A percentile compares a stretch with the other conserved stretches of the same genome.
These are phyloP conservation scores for Macrophomina phaseolina DNA, from an alignment of 2,329 filamentous ascomycete species.

Conservation along the genomic window DNA sequence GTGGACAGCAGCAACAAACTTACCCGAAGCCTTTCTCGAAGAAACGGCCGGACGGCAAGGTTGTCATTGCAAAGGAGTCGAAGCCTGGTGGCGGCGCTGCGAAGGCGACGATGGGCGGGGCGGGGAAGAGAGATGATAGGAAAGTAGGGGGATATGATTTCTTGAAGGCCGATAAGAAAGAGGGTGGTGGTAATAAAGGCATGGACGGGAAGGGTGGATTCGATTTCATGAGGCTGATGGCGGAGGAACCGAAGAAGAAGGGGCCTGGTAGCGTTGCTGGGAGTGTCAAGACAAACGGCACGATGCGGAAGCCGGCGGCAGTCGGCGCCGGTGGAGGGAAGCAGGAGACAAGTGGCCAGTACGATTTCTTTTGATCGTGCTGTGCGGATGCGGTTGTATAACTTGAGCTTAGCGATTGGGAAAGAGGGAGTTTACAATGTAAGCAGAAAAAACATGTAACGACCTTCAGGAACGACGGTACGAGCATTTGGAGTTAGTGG, in stretches of 20 bases:
- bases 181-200: neutral
- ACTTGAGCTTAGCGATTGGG: too few species aligned
- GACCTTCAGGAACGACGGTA: too few species aligned
- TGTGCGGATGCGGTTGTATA: too few species aligned
- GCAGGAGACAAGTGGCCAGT: constrained; percentile 7
- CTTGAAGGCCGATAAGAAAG: neutral
- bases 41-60: constrained; percentile 17
- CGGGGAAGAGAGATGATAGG: neutral
- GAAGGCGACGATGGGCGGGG: neutral
- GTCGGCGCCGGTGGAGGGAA: neutral
- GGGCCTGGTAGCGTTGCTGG: constrained; percentile 19
- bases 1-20: neutral
- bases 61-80: constrained; percentile 9
- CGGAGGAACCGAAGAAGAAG: constrained; percentile 20
- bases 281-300: constrained; percentile 14
- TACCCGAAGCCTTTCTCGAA: constrained; percentile 16
- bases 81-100: constrained; percentile 4
- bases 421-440: too few species aligned
- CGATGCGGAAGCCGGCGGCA: neutral
- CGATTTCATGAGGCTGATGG: constrained; percentile 23
- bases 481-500: too few species aligned
- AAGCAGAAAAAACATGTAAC: too few species aligned
- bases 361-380: constrained; percentile 17
- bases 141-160: neutral
- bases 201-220: constrained; percentile 15